These are phyloP conservation scores for Dacryopinax spathularia DNA, from an alignment of 768 basidiomycete genomes.

Conservation along the genomic window DNA sequence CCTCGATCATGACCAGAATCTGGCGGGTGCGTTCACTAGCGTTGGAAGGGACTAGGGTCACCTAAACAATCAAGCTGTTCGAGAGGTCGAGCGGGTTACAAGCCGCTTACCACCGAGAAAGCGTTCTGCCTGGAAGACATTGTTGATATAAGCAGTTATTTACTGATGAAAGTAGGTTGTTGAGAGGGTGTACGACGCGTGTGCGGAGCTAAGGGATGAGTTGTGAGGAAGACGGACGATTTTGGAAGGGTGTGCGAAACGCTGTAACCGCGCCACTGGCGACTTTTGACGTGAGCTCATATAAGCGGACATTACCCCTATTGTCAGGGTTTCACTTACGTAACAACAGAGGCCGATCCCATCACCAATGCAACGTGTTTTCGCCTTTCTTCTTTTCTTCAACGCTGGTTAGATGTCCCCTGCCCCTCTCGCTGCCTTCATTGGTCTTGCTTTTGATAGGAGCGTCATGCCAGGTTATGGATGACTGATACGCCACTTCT, in stretches of 20 bases:
- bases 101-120: background rate
- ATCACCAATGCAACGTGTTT: background rate
- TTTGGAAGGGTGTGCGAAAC: constrained; percentile 5
- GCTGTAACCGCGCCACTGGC: background rate
- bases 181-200: background rate
- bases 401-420: background rate
- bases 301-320: background rate
- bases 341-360: background rate
- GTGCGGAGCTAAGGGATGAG: constrained; percentile 3
- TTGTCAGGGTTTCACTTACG: background rate
- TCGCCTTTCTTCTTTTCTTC: background rate
- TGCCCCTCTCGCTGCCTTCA: background rate
- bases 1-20: background rate
- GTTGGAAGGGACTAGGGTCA: constrained; percentile 4
- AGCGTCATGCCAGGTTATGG: background rate
- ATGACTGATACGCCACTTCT: background rate
- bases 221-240: background rate
- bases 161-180: background rate
- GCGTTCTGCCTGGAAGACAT: background rate
- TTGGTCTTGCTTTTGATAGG: background rate
- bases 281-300: background rate
- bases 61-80: constrained; percentile 5
- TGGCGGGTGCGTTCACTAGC: background rate
- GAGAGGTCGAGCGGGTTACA: background rate
- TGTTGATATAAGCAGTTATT: background rate